Conservation (phyloP, 306 rosid species). For the Psophocarpus tetragonolobus region DNA sequence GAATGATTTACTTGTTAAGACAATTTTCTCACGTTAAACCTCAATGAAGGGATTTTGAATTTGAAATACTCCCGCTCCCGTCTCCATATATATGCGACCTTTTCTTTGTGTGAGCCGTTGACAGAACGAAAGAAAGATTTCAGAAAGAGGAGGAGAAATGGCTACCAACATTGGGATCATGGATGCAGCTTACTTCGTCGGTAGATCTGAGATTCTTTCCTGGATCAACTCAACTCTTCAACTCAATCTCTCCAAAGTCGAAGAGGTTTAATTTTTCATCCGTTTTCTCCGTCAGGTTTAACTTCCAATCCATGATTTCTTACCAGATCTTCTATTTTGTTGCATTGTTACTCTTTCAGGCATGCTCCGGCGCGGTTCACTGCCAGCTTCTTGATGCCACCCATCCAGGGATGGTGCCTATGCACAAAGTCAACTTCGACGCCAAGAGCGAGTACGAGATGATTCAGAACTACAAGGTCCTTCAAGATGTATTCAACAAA, state of each 20-base stretch:
- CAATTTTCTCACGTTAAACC: neutral
- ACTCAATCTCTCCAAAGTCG: constrained; percentile 88
- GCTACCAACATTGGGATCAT: constrained; percentile 92
- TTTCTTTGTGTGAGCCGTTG: constrained; percentile 22
- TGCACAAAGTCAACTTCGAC: constrained; percentile 97
- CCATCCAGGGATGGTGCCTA: constrained; percentile 90
- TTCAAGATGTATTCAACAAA: constrained; percentile 92
- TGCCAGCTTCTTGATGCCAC: constrained; percentile 91
- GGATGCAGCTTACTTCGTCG: constrained; percentile 96
- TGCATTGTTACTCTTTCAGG: constrained; percentile 44
- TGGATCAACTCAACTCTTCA: constrained; percentile 96
- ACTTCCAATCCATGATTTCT: neutral
- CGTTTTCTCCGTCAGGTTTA: constrained; percentile 22
- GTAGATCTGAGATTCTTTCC: constrained; percentile 86
- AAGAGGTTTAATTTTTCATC: constrained; percentile 42
- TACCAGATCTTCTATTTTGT: neutral
- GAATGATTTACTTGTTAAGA: neutral
- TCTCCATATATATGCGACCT: constrained; percentile 35
- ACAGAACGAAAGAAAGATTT: neutral
- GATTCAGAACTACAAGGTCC: constrained; percentile 98
- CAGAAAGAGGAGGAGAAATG: constrained; percentile 40
- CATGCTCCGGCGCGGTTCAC: constrained; percentile 91
- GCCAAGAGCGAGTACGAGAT: constrained; percentile 94
- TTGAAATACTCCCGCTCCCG: constrained; percentile 61
- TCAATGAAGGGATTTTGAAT: constrained; percentile 32